Conservation (phyloP, 164 flowering plant species). For the Liquidambar formosana region DNA sequence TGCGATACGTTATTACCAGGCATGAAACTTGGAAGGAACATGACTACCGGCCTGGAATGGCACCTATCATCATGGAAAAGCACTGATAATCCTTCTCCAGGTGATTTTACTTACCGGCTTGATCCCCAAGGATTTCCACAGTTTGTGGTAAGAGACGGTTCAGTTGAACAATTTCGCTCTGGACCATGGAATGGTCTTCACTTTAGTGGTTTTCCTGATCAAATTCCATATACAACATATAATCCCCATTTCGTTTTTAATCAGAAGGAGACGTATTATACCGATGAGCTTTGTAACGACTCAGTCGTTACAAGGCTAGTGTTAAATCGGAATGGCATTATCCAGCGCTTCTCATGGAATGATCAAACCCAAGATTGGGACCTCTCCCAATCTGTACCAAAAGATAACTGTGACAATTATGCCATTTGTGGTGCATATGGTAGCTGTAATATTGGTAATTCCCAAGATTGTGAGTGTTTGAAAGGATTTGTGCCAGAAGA, state of each 20-base stretch:
- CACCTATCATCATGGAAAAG: too few relatives aligned
- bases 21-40: neutral
- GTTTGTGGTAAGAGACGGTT: neutral
- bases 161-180: neutral
- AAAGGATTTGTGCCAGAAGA: slow-evolving; percentile 13
- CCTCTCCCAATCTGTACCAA: neutral
- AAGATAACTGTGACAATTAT: slow-evolving; percentile 4
- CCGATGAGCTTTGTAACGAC: neutral
- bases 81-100: neutral
- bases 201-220: neutral
- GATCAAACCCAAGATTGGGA: neutral
- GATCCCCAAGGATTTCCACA: neutral
- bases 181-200: neutral
- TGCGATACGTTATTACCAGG: slow-evolving; percentile 32
- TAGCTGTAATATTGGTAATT: neutral
- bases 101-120: neutral
- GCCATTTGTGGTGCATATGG: slow-evolving; percentile 6
- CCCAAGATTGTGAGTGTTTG: slow-evolving; percentile 10
- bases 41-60: neutral
- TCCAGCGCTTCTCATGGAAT: neutral
- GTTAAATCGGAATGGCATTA: neutral
- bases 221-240: neutral
- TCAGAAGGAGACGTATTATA: neutral
- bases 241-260: neutral
- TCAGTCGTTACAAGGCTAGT: neutral